These are phyloP conservation scores for Cryptomeria japonica DNA, from an alignment of 75 land plant genomes.

Conservation along the genomic window DNA sequence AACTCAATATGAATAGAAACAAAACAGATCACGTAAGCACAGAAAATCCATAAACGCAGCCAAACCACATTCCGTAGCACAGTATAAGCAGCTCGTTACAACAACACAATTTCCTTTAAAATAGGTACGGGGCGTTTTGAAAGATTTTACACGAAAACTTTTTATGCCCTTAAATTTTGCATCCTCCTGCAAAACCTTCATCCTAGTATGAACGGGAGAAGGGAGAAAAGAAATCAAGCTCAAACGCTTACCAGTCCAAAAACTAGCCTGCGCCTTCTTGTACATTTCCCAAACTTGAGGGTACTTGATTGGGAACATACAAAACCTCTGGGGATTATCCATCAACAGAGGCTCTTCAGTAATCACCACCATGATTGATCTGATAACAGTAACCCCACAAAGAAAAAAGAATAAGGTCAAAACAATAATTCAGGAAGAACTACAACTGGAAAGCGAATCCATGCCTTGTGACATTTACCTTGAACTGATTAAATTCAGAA, in stretches of 20 bases:
- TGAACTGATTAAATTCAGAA: neutral
- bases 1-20: no score
- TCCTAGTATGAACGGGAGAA: neutral
- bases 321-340: constrained; percentile 79
- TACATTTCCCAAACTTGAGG: constrained; percentile 91
- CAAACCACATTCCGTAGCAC: neutral
- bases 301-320: constrained; percentile 89
- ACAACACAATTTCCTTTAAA: neutral
- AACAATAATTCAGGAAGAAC: neutral
- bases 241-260: constrained; percentile 41
- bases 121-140: neutral
- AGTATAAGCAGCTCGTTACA: neutral
- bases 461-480: neutral
- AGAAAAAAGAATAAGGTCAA: neutral
- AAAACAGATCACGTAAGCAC: neutral
- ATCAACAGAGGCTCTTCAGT: constrained; percentile 68
- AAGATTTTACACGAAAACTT: neutral
- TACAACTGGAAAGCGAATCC: neutral
- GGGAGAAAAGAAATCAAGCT: neutral
- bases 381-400: neutral
- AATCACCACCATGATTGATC: constrained; percentile 26
- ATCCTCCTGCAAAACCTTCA: neutral
- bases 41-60: neutral
- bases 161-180: neutral
- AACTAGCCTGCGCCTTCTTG: constrained; percentile 85